A percentile compares a stretch with the other conserved stretches of the same genome.
Conservation (phyloP, 169 alveolate species). For the Amoebophrya sp. region DNA sequence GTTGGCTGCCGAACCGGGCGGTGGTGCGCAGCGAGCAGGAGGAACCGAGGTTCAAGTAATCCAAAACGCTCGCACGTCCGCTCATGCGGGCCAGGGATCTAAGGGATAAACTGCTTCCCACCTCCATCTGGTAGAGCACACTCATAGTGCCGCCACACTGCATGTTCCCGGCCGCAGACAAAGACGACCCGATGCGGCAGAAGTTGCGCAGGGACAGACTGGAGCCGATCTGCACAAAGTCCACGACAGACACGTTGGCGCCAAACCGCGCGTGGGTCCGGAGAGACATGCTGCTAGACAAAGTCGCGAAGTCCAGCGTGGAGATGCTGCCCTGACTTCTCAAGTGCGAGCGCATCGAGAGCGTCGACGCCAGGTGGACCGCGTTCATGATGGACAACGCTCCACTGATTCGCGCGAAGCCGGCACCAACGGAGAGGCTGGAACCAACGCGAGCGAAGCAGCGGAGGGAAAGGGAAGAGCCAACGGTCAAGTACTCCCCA, state of each 20-base stretch:
- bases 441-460: neutral
- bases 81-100: neutral
- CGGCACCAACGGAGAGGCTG: neutral
- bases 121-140: neutral
- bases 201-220: conserved; percentile 3
- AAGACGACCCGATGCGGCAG: neutral
- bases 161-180: neutral
- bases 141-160: neutral
- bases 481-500: neutral
- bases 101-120: conserved; percentile 18
- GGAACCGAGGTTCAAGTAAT: neutral
- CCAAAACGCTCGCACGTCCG: neutral
- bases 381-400: neutral
- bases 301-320: neutral
- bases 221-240: neutral
- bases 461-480: neutral
- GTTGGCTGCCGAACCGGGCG: conserved; percentile 5
- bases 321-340: neutral
- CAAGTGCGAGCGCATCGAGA: conserved; percentile 11
- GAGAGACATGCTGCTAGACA: neutral
- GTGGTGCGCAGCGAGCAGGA: neutral
- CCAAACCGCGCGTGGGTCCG: conserved; percentile 3
- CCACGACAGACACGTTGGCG: neutral
- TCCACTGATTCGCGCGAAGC: neutral
- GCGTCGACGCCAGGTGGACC: neutral